Conservation (phyloP, 345 rosid species). For the Acer campestre region DNA sequence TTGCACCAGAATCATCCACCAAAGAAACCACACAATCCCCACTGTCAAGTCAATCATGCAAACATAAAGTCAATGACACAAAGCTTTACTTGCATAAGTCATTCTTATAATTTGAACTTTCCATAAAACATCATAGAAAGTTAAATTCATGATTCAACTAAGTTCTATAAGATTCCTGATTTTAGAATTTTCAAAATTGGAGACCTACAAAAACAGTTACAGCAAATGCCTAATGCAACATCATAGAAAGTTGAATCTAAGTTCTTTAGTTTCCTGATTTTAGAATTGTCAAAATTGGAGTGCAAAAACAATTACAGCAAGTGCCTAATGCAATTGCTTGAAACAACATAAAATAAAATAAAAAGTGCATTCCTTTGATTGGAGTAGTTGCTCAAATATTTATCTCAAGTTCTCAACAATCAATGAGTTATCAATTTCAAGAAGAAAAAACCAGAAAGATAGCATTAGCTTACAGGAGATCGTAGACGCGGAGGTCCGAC, state of each 20-base stretch:
- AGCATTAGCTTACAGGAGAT: constrained; percentile 59
- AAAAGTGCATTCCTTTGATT: no score
- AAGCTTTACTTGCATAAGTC: neutral
- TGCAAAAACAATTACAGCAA: no score
- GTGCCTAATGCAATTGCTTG: no score
- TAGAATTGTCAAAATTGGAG: no score
- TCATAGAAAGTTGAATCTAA: no score
- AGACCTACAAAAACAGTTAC: neutral
- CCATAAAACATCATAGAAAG: neutral
- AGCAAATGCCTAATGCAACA: neutral
- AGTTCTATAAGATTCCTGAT: neutral
- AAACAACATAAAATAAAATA: no score
- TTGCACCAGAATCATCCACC: constrained; percentile 61
- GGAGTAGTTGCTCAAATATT: no score
- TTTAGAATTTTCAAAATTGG: neutral
- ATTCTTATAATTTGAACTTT: neutral
- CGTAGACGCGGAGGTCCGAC: constrained; percentile 81
- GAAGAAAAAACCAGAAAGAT: neutral
- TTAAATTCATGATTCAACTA: neutral
- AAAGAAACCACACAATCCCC: constrained; percentile 47
- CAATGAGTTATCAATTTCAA: neutral
- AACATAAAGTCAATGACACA: neutral
- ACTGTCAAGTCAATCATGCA: constrained; percentile 36
- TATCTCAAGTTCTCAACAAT: neutral
- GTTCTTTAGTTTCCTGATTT: no score